Conservation (phyloP, 345 rosid species). For the Eucalyptus marginata region DNA sequence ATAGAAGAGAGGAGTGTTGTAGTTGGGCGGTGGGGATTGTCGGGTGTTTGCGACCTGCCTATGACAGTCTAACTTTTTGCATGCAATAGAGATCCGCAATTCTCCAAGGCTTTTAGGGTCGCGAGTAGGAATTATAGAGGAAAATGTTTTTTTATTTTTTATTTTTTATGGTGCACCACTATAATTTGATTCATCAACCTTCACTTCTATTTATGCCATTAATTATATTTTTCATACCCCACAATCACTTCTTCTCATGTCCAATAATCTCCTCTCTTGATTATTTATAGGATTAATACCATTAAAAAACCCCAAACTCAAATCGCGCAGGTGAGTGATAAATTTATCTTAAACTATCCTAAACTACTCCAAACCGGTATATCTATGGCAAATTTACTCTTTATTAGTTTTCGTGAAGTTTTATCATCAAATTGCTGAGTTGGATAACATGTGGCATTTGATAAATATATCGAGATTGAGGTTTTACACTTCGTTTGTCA, state of each 20-base stretch:
- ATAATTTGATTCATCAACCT: background rate
- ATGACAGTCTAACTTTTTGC: background rate
- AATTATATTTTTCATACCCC: background rate
- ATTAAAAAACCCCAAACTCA: no score
- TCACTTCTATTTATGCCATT: background rate
- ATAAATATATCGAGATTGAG: no score
- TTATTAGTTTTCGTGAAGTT: rapidly evolving
- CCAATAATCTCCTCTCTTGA: background rate
- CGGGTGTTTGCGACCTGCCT: background rate
- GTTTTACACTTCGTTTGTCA: no score
- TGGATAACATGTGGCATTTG: rapidly evolving
- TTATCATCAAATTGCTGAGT: rapidly evolving
- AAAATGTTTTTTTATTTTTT: background rate
- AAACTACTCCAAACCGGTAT: rapidly evolving
- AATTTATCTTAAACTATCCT: no score
- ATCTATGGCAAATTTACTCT: rapidly evolving
- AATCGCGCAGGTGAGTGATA: no score
- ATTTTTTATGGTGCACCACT: background rate
- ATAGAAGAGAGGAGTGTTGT: background rate
- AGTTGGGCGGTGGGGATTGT: background rate
- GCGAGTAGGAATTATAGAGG: background rate
- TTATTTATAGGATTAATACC: background rate
- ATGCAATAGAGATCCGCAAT: background rate
- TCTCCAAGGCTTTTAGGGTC: background rate
- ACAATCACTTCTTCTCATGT: background rate